Evolutionary conservation across 805 yeast genomes (phyloP), one percentile per base, ranked within the genome.

Genomic region (Hyphopichia homilentoma): DNA sequence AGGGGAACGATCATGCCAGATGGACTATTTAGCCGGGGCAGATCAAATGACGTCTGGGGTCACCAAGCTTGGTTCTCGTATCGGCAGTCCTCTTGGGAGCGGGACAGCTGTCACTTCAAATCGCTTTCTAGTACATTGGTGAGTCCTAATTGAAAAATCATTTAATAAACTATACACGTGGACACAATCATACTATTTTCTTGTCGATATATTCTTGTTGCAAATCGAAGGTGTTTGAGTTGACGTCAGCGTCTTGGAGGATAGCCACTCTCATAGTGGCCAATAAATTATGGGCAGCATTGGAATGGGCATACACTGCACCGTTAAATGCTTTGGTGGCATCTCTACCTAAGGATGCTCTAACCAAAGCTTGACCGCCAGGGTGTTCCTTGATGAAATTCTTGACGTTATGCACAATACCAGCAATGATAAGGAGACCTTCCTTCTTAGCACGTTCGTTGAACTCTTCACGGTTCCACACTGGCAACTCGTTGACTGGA

Each of bases 241-340:
- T 64, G 26, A 79, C 84, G 44, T 74, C 75, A 30, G 79, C 69
- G 41, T 81, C 89, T 56, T 79, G 72, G 39, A 84, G 74, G 25
- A 84, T 82, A 16, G 90, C 93, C 12, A 84, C 79, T 70, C 94
- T 79, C 84, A 83, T 75, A 11, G 83, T 78, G 13, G 90, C 87
- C 58, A 84, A 71, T 52, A 84, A 63, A 58, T 84, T 84, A 57
- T 82, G 88, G 15, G 93, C 94, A 40, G 94, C 93, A 48, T 84
- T 84, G 6, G 90, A 81, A 53, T 84, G 94, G 8, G 84, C 77
- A 52, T 84, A 84, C 19, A 84, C 93, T 53, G 86, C 89, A 54
- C 94, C 94, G 53, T 81, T 81, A 69, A 84, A 84, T 1, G 89
- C 93, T 53, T 73, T 75, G 9, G 90, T 81, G 17, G 90, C 90